Evolutionary conservation across 441 rosid species (phyloP).

Genomic region (Brassica balearica): DNA sequence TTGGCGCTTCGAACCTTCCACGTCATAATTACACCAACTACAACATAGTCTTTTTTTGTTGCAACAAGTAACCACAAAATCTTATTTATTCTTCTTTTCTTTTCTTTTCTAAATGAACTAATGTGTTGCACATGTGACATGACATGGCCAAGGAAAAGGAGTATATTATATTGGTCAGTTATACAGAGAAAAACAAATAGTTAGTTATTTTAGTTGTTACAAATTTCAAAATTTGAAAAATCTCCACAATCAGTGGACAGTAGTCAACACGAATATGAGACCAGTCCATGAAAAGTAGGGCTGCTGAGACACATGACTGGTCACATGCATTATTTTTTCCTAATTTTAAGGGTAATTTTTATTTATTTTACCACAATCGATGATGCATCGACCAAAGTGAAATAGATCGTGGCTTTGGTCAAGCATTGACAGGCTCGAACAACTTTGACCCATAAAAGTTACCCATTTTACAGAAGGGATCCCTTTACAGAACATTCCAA

Average conservation of each 20-base stretch:
- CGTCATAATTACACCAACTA: conserved; percentile 26
- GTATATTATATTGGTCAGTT: conserved; percentile 10
- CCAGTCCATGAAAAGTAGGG: conserved; percentile 36
- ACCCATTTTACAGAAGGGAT: neutral
- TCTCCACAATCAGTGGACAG: conserved; percentile 9
- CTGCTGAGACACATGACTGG: conserved; percentile 21
- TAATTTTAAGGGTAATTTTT: conserved; percentile 7
- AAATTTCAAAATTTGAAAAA: conserved; percentile 11
- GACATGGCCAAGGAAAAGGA: conserved; percentile 11
- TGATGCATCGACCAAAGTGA: conserved; percentile 35
- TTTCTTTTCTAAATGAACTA: neutral
- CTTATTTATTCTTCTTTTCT: neutral
- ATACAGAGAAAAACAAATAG: conserved; percentile 5
- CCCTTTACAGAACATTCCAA: conserved; percentile 14
- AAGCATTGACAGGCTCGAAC: conserved; percentile 34
- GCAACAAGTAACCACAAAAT: conserved; percentile 14
- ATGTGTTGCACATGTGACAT: conserved; percentile 12
- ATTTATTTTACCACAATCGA: conserved; percentile 24
- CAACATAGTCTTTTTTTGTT: conserved; percentile 3
- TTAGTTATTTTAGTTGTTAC: conserved; percentile 29
- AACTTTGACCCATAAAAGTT: conserved; percentile 33
- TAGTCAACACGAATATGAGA: conserved; percentile 38
- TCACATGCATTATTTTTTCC: conserved; percentile 21
- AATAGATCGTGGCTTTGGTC: conserved; percentile 19
- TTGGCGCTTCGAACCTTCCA: conserved; percentile 2